A percentile compares a stretch with the other conserved stretches of the same genome.
These are phyloP conservation scores for Wallemia ichthyophaga DNA, from an alignment of 1,284 basidiomycete species.

Conservation along the genomic window DNA sequence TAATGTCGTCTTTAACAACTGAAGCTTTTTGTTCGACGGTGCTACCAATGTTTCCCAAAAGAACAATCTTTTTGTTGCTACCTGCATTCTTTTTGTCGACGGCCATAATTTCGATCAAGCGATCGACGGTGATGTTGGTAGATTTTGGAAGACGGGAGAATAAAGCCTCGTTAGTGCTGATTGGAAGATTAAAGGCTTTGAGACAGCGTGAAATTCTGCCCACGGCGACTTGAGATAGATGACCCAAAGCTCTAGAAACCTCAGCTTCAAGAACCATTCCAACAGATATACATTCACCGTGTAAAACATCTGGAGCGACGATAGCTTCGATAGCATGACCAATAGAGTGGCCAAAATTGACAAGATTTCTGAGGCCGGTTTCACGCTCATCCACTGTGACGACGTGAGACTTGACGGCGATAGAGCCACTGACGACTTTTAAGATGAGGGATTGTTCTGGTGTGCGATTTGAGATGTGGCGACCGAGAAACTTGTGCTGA, in stretches of 20 bases:
- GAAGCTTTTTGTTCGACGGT: slow-evolving; percentile 80
- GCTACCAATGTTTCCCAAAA: slow-evolving; percentile 64
- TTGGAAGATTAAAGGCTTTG: slow-evolving; percentile 59
- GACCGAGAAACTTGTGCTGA: slow-evolving; percentile 24
- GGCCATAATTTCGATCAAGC: slow-evolving; percentile 60
- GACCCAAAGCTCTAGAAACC: slow-evolving; percentile 54
- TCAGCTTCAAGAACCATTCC: slow-evolving; percentile 88
- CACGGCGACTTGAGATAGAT: slow-evolving; percentile 59
- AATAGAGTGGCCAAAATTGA: slow-evolving; percentile 90
- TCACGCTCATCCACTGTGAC: slow-evolving; percentile 85
- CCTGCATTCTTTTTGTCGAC: slow-evolving; percentile 96
- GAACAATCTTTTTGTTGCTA: slow-evolving; percentile 66
- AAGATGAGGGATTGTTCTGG: slow-evolving; percentile 33
- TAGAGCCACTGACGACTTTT: slow-evolving; percentile 54
- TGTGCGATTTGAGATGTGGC: slow-evolving; percentile 34
- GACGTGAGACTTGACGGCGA: slow-evolving; percentile 75
- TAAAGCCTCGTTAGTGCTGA: slow-evolving; percentile 41
- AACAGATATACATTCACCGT: slow-evolving; percentile 72
- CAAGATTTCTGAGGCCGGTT: slow-evolving; percentile 75
- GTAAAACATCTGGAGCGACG: slow-evolving; percentile 61
- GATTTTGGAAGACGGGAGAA: slow-evolving; percentile 39
- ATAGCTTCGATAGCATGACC: slow-evolving; percentile 88
- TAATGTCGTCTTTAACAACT: slow-evolving; percentile 45
- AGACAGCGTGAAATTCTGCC: slow-evolving; percentile 55
- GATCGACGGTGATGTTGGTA: slow-evolving; percentile 40